Evolutionary conservation across 192 early-diverging fungal species (phyloP).

Genomic region (Coemansia sp.): DNA sequence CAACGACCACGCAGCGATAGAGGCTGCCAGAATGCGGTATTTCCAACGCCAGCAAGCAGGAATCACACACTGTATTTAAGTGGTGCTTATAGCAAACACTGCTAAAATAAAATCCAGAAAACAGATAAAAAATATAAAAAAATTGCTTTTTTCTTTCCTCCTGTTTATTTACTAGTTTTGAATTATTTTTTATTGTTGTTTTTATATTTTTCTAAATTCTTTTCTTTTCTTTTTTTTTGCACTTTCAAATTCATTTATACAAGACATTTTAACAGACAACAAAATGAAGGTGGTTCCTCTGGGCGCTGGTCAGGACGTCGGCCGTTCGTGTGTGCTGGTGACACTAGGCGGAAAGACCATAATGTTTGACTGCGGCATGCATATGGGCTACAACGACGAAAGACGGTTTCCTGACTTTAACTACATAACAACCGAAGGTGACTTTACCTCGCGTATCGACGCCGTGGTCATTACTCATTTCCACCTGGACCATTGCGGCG

Average conservation of each 20-base stretch:
- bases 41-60: conserved; percentile 16
- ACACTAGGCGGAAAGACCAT: conserved; percentile 77
- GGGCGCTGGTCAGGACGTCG: conserved; percentile 86
- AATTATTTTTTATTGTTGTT: background rate
- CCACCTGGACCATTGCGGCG: conserved; percentile 98
- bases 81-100: too few relatives aligned
- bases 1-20: conserved; percentile 27
- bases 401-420: conserved; percentile 94
- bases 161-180: background rate
- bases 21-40: conserved; percentile 35
- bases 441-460: conserved; percentile 84
- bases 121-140: background rate
- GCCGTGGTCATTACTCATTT: conserved; percentile 95
- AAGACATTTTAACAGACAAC: too few relatives aligned
- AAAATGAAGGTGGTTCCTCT: conserved; percentile 61
- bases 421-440: conserved; percentile 80
- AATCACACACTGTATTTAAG: background rate
- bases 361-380: conserved; percentile 94
- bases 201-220: background rate
- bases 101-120: too few relatives aligned
- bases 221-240: background rate
- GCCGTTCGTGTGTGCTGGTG: conserved; percentile 78
- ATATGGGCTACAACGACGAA: conserved; percentile 93
- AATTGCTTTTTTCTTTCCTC: background rate
- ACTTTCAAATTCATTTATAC: conserved; percentile 1